Evolutionary conservation across 2,329 filamentous ascomycete species (phyloP), one percentile per base, ranked within the genome.

Genomic region (Trichoderma sp.): DNA sequence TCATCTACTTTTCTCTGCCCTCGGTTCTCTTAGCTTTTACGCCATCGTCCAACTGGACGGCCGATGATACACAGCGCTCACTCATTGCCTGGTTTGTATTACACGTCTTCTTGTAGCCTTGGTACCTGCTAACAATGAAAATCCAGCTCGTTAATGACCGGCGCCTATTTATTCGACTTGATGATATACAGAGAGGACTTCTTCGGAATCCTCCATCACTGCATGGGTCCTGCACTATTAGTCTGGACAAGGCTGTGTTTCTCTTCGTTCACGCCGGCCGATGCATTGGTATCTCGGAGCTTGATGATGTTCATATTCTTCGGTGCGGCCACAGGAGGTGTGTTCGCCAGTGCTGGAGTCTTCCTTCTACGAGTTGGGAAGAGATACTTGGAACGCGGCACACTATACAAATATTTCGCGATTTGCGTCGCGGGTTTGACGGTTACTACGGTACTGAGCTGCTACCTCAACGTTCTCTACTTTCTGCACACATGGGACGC

Each of bases 291-390:
- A 17, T 53, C 64, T 9, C 39, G 64, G 9, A 67, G 64, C 20
- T 32, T 67, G 15, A 67, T 67, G 64, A 67, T 67, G 64, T 67
- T 67, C n/a, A 39, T 67, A 15, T 67, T 67, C 6, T 67, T 67
- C 13, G 64, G 64, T 20, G 64, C 64, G 32, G 39, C 64, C 15
- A 67, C 64, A 11, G 64, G 64, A 9, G 64, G 64, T 3, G 47
- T 53, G 26, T 47, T 53, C 20, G 64, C 64, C 23, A 67, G 39
- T 32, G 43, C 39, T 20, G 39, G 64, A 30, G 64, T 67, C 15
- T 67, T 67, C n/a, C n/a, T 67, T 28, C 43, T 67, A n/a, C 64
- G 64, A 13, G 43, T 67, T n/a, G 64, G 64, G 6, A 67, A 67
- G 50, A 47, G 30, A 23, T 67, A 67, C 17, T 11, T 67, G 15